These are phyloP conservation scores for Xylaria sp. DNA, from an alignment of 2,329 filamentous ascomycete species.

Conservation along the genomic window DNA sequence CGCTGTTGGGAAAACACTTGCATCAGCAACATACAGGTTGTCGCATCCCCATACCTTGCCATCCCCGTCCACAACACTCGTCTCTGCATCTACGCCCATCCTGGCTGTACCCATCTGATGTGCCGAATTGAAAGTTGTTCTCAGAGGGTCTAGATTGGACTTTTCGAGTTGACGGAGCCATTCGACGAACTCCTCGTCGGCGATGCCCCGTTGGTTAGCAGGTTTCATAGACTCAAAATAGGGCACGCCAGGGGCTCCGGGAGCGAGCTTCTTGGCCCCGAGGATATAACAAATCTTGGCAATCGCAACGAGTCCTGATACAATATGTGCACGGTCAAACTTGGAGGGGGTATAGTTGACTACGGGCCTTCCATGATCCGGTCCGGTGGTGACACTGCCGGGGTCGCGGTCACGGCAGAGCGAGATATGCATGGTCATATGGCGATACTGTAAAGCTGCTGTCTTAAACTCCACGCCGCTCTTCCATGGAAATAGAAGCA, in stretches of 20 bases:
- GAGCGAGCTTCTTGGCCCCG: slow-evolving; percentile 15
- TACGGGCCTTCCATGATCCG: slow-evolving; percentile 9
- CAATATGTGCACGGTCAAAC: slow-evolving; percentile 25
- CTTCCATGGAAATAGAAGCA: slow-evolving; percentile 20
- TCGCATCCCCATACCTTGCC: slow-evolving; percentile 60
- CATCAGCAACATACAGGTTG: slow-evolving; percentile 60
- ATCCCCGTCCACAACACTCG: slow-evolving; percentile 57
- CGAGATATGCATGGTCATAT: slow-evolving; percentile 21
- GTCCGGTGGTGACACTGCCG: slow-evolving; percentile 19
- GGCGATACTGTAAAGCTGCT: slow-evolving; percentile 15
- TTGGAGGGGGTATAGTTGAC: slow-evolving; percentile 26
- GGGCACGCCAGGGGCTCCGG: slow-evolving; percentile 4
- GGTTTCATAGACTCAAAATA: slow-evolving; percentile 8
- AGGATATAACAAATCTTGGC: slow-evolving; percentile 26
- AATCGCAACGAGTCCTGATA: slow-evolving; percentile 13
- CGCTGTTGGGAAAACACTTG: slow-evolving; percentile 61
- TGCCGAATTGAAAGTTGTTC: slow-evolving; percentile 54
- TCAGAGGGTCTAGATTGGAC: slow-evolving; percentile 18
- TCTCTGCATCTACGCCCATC: slow-evolving; percentile 55
- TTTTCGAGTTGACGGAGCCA: slow-evolving; percentile 22
- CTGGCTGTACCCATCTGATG: slow-evolving; percentile 64
- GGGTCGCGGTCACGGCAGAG: slow-evolving; percentile 20
- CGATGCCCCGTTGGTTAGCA: neutral
- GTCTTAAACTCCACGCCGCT: slow-evolving; percentile 18
- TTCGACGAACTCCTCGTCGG: slow-evolving; percentile 19